Percentiles rank a stretch among this genome's conserved stretches.
Evolutionary conservation across 2,329 filamentous ascomycete genomes (phyloP).

Genomic region (Curvularia sp.): DNA sequence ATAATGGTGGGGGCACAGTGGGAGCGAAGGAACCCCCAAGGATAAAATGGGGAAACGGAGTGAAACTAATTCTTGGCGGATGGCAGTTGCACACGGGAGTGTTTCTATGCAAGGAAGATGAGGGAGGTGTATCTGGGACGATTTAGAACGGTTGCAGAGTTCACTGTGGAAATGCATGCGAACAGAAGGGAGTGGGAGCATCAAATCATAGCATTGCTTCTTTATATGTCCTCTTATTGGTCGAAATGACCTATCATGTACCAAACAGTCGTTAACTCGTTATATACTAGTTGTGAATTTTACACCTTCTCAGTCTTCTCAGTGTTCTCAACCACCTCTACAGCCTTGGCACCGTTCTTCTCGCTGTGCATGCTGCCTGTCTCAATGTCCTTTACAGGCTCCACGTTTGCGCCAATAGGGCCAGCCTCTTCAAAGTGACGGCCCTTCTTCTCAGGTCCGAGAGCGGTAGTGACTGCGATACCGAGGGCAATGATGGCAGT

Average conservation of each 20-base stretch:
- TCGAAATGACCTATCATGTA: neutral
- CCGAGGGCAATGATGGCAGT: conserved; percentile 78
- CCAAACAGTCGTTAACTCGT: neutral
- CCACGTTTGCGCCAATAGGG: conserved; percentile 56
- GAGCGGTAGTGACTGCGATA: conserved; percentile 70
- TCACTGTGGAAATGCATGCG: neutral
- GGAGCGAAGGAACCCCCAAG: neutral
- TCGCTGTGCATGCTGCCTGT: conserved; percentile 37
- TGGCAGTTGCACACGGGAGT: neutral
- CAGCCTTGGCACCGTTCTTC: conserved; percentile 31
- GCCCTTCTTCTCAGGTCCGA: conserved; percentile 78
- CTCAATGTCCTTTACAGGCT: conserved; percentile 42
- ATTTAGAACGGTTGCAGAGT: neutral
- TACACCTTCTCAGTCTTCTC: conserved; percentile 17
- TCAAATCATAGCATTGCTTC: neutral
- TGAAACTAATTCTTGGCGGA: neutral
- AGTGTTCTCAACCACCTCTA: conserved; percentile 29
- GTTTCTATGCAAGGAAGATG: neutral
- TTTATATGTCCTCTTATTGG: neutral
- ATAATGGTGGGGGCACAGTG: neutral
- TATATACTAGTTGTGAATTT: neutral
- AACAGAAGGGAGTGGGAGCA: neutral
- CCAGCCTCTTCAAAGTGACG: conserved; percentile 69
- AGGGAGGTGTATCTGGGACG: neutral
- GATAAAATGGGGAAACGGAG: neutral